Conservation (phyloP, 2,329 filamentous ascomycete genomes). For the Podosphaera fusca region DNA sequence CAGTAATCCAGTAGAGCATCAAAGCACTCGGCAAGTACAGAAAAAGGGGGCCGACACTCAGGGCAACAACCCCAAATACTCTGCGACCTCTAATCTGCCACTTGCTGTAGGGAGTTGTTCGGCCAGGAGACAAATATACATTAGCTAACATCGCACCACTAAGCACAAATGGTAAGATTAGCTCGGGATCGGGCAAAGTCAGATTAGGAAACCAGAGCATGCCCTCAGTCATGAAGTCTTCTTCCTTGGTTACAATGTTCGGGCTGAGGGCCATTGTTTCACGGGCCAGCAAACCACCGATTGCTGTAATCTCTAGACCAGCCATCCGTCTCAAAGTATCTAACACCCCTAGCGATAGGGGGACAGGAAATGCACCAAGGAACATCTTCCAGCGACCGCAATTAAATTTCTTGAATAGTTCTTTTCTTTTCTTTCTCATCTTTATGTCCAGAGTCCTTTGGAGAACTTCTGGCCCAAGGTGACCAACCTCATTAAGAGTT, state of each 20-base stretch:
- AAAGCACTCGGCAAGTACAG: constrained; percentile 21
- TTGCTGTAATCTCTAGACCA: constrained; percentile 13
- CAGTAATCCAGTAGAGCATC: constrained; percentile 27
- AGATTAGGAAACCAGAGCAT: constrained; percentile 37
- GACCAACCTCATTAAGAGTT: constrained; percentile 9
- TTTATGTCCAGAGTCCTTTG: constrained; percentile 7
- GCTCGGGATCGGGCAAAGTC: constrained; percentile 26
- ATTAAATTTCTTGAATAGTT: constrained; percentile 17
- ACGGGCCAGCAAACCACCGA: not conserved
- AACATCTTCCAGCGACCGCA: constrained; percentile 17
- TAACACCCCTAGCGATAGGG: constrained; percentile 23
- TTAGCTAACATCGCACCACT: constrained; percentile 26
- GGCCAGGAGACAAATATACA: constrained; percentile 13
- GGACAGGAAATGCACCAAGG: constrained; percentile 19
- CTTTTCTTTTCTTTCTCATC: constrained; percentile 9
- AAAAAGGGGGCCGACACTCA: constrained; percentile 19
- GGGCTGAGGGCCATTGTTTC: not conserved
- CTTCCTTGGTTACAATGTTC: constrained; percentile 5
- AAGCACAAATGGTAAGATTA: constrained; percentile 25
- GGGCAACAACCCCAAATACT: constrained; percentile 18
- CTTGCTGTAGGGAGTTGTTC: constrained; percentile 3
- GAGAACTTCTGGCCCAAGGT: constrained; percentile 8
- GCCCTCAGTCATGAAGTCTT: constrained; percentile 28
- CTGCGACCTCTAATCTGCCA: constrained; percentile 12
- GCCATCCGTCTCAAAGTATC: constrained; percentile 25